These are phyloP conservation scores for Daldinia sp. DNA, from an alignment of 2,329 filamentous ascomycete species.

Conservation along the genomic window DNA sequence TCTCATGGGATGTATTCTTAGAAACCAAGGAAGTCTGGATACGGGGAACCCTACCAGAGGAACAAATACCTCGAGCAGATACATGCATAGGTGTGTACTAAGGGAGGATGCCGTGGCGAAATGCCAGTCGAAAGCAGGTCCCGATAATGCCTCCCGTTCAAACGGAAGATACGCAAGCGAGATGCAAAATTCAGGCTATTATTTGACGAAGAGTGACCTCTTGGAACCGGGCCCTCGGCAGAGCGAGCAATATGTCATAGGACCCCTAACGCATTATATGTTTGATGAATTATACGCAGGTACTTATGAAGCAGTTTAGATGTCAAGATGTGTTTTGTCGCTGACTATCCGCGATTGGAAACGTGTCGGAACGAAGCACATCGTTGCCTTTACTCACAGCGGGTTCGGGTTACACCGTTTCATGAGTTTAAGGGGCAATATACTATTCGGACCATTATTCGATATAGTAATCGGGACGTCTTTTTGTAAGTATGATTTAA, in stretches of 20 bases:
- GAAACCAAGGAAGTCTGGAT: conserved; percentile 17
- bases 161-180: conserved; percentile 16
- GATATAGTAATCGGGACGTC: conserved; percentile 5
- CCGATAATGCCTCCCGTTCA: conserved; percentile 20
- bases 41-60: not conserved
- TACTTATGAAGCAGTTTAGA: conserved; percentile 20
- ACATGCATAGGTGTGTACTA: not conserved
- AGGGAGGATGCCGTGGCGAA: conserved; percentile 21
- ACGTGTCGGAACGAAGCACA: conserved; percentile 17
- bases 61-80: not conserved
- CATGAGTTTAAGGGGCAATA: conserved; percentile 16
- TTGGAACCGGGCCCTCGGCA: conserved; percentile 24
- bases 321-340: conserved; percentile 18
- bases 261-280: conserved; percentile 3
- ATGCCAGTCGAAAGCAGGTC: conserved; percentile 1
- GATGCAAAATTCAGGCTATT: conserved; percentile 35
- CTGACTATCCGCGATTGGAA: conserved; percentile 26
- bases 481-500: not conserved
- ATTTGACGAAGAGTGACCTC: not conserved
- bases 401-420: conserved; percentile 21
- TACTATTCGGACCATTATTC: conserved; percentile 15
- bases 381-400: not conserved
- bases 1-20: conserved; percentile 29
- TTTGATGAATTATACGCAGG: conserved; percentile 5
- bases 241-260: conserved; percentile 10